Base-by-base conservation (phyloP, 345 rosid species). In the Acer campestre region DNA sequence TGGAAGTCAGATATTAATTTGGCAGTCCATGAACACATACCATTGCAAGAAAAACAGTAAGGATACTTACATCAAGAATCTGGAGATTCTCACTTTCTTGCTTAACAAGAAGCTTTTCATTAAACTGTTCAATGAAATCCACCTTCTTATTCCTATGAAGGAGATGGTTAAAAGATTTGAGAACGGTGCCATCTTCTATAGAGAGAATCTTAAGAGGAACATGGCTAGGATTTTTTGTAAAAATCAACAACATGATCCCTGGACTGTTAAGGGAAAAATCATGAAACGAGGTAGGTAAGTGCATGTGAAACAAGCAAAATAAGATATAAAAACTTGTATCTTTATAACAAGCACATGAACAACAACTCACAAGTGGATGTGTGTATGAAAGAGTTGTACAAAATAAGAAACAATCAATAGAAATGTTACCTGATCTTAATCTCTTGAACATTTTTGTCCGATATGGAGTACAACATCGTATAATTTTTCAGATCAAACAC, bases 101-200 rank as follows among this genome's bases (percentile, higher is more conserved):
- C 88, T 88, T 86, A 77, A 88, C 91, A 48, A 88, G 88, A 83
- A 88, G 91, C 87, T 88, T 88, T 70, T 88, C 91, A 62, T 88
- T 88, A 76, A 88, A 88, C 79, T 88, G 91, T 67, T 88, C 91
- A 58, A 88, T 86, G 75, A 88, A 88, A 82, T 88, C 91, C 61
- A 88, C 91, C 85, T 86, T 88, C 84, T 86, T 88, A 80, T 82
- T 88, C 53, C 91, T 86, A 80, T 86, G 91, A 75, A 88, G 86
- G 40, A 88, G 91, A 74, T 88, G 91, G 53, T 82, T 81, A 77
- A 88, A 88, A 53, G 89, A 81, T 84, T 88, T 86, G 63, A 88
- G 87, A 68, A 88, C 88, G 2, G 89, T 84, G 16, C 91, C 91
- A 81, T 88, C 91, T 74, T 88, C 91, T 75, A 88, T 88, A 7